Base-by-base conservation (phyloP, 2,329 filamentous ascomycete species). In the Trichoderma breve region DNA sequence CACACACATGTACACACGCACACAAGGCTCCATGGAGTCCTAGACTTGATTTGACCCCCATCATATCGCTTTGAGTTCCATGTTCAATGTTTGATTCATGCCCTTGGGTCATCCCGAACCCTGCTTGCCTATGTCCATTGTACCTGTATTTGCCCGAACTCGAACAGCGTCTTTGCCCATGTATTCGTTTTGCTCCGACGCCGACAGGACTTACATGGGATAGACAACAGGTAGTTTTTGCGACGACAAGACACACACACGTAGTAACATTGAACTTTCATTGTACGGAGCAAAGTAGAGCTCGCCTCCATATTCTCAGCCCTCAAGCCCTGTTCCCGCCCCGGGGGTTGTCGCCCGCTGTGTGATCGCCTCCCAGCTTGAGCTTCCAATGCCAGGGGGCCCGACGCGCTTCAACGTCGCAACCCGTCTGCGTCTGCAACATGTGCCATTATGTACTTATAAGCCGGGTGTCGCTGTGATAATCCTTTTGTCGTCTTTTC, bases 391-490 rank as follows among this genome's bases (percentile, higher is more conserved):
- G 57, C 66, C 55, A 36, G 34, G 66, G 63, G 66, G 28, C 7
- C 11, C 7, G 21, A 61, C 28, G 43, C 28, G 57, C 66, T 62
- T 53, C 30, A 8, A 70, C 57, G 55, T 53, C 60, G 55, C 66
- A 62, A 62, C 55, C 66, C 66, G 57, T 61, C 57, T 32, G 39
- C 36, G 6, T 39, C 36, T 39, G 36, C 36, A 39, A 39, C 36
- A 39, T 39, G 3, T 12, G 6, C 1, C 5, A 2, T 36, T 12
- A 12, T 24, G 14, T 66, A 34, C 66, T 53, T 70, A 61, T 70
- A 70, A 70, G 66, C 66, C 55, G 21, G 66, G 28, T 51, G 6
- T 43, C 57, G 66, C 66, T 61, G 66, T 67, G 30, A 39, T 36
- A 12, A 2, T 12, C 8, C 9, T 58, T 58, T 39, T n/a, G 15